phyloP scores from a whole-genome alignment of 1,284 basidiomycete species.

The Phellopilus nigrolimitatus region DNA sequence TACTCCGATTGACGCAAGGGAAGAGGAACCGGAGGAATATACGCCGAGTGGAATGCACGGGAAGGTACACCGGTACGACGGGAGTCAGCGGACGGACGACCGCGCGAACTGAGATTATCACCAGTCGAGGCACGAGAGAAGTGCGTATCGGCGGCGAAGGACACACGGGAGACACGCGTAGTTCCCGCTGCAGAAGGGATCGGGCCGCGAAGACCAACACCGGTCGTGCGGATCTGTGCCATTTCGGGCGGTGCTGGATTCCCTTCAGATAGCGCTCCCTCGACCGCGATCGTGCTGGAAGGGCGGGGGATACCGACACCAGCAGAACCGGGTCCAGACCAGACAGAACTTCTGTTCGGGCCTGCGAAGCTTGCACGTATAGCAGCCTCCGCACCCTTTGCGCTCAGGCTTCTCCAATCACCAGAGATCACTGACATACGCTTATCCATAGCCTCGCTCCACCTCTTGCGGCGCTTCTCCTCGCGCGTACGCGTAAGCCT shows the following conservation, averaged over 20 bases:
- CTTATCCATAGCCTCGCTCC: slow-evolving; percentile 69
- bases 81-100: slow-evolving; percentile 48
- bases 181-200: slow-evolving; percentile 38
- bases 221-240: slow-evolving; percentile 45
- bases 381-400: slow-evolving; percentile 66
- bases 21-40: slow-evolving; percentile 48
- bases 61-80: slow-evolving; percentile 42
- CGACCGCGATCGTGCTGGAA: slow-evolving; percentile 40
- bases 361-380: slow-evolving; percentile 62
- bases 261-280: slow-evolving; percentile 36
- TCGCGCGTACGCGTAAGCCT: slow-evolving; percentile 53
- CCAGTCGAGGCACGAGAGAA: slow-evolving; percentile 29
- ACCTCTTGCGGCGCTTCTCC: slow-evolving; percentile 59
- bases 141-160: slow-evolving; percentile 67
- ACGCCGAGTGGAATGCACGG: slow-evolving; percentile 54
- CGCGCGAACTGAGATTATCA: slow-evolving; percentile 21
- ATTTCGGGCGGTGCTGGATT: slow-evolving; percentile 35
- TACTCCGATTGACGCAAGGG: slow-evolving; percentile 23
- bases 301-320: slow-evolving; percentile 40
- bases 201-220: slow-evolving; percentile 35
- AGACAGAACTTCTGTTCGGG: slow-evolving; percentile 43
- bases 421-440: slow-evolving; percentile 77
- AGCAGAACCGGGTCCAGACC: slow-evolving; percentile 45
- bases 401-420: slow-evolving; percentile 74
- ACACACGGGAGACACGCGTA: slow-evolving; percentile 56